A percentile compares a stretch with the other conserved stretches of the same genome.
Evolutionary conservation across 257 asterid genomes (phyloP).

Genomic region (Petunia secreta): DNA sequence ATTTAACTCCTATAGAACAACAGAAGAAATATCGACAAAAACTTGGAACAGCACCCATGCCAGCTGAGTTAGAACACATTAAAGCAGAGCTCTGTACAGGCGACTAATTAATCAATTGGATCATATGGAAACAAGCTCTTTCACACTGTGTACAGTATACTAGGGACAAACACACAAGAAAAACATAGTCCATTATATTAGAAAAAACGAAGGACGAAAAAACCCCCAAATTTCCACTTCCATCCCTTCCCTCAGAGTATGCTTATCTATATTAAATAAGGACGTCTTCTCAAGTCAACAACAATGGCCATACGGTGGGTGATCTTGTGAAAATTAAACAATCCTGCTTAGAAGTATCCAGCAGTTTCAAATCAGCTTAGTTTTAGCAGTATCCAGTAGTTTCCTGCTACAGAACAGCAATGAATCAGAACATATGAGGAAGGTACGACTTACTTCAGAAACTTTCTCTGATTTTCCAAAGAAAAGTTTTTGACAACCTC

Average conservation of each 20-base stretch:
- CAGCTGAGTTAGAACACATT: not conserved
- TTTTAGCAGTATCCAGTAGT: not conserved
- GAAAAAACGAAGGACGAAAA: not conserved
- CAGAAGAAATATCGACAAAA: not conserved
- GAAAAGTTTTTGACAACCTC: constrained; percentile 75
- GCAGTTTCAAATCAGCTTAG: not conserved
- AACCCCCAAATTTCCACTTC: constrained; percentile 15
- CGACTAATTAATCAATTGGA: not conserved
- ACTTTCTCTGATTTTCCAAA: constrained; percentile 77
- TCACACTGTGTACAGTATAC: constrained; percentile 9
- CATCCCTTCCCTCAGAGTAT: not conserved
- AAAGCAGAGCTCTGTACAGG: not conserved
- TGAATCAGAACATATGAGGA: not conserved
- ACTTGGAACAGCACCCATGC: not conserved
- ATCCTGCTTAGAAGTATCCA: not conserved
- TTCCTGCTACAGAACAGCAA: not conserved
- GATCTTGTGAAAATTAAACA: not conserved
- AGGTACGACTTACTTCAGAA: constrained; percentile 72
- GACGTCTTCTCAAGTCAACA: not conserved
- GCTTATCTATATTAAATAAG: not conserved
- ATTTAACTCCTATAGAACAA: constrained; percentile 14
- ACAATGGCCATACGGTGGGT: constrained; percentile 13
- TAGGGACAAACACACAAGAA: not conserved
- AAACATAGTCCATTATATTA: not conserved
- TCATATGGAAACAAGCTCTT: not conserved